These are phyloP conservation scores for Candida yuanshanica DNA, from an alignment of 805 yeast genomes.

Conservation along the genomic window DNA sequence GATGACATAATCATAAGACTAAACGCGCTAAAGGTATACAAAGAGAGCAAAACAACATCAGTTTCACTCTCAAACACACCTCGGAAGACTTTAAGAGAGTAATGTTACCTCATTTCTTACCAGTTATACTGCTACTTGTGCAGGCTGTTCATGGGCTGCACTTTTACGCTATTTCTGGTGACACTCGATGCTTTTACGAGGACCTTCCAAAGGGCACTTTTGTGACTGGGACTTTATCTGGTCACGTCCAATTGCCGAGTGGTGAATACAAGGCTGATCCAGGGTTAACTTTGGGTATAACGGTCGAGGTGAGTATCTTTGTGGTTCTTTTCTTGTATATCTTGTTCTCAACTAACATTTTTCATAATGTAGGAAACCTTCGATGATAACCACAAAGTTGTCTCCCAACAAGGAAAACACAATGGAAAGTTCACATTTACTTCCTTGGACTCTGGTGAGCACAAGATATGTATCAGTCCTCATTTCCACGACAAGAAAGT, in stretches of 20 bases:
- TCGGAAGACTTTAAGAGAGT: too few relatives aligned
- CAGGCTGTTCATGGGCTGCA: slow-evolving; percentile 38
- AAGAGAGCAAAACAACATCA: too few relatives aligned
- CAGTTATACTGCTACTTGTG: background rate
- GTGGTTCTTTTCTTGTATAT: background rate
- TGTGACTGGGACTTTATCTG: slow-evolving; percentile 72
- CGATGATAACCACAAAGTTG: slow-evolving; percentile 77
- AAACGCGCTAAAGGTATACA: too few relatives aligned
- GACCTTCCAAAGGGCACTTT: slow-evolving; percentile 74
- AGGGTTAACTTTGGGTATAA: slow-evolving; percentile 57
- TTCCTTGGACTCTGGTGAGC: slow-evolving; percentile 81
- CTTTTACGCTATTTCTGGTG: slow-evolving; percentile 72
- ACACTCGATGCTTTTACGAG: slow-evolving; percentile 77
- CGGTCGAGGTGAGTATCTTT: slow-evolving; percentile 48
- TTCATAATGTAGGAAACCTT: slow-evolving; percentile 53
- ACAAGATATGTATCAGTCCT: slow-evolving; percentile 70
- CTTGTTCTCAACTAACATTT: slow-evolving; percentile 3
- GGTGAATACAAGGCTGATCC: slow-evolving; percentile 46
- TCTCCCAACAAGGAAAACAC: slow-evolving; percentile 55
- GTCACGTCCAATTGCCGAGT: slow-evolving; percentile 46
- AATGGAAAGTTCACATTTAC: slow-evolving; percentile 73
- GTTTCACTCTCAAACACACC: too few relatives aligned
- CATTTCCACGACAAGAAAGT: slow-evolving; percentile 34
- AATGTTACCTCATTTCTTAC: slow-evolving; percentile 2
- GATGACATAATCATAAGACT: too few relatives aligned